A percentile compares a stretch with the other conserved stretches of the same genome.
Evolutionary conservation across 2,329 filamentous ascomycete species (phyloP).

Genomic region (Trichoderma simmonsii): DNA sequence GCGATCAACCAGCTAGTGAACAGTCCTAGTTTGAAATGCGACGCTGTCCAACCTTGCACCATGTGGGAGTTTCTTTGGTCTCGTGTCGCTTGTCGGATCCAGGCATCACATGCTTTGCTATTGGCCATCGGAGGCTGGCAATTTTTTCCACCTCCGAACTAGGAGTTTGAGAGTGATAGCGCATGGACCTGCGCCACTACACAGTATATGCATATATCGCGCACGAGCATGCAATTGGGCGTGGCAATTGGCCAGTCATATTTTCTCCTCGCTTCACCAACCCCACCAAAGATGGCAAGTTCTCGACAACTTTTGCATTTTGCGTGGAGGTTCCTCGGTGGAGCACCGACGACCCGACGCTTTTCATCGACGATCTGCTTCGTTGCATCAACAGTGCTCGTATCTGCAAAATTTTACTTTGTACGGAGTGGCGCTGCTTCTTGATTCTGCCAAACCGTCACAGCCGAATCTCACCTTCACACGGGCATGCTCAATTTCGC

Average conservation of each 20-base stretch:
- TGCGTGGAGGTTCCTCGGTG: background rate
- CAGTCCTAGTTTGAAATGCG: background rate
- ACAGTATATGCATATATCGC: slow-evolving; percentile 16
- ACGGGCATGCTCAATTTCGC: background rate
- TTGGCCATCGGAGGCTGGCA: slow-evolving; percentile 7
- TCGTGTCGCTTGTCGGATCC: slow-evolving; percentile 11
- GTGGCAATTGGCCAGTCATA: background rate
- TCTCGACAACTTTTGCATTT: slow-evolving; percentile 9
- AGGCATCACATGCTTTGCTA: slow-evolving; percentile 14
- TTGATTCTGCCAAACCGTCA: background rate
- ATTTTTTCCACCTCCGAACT: slow-evolving; percentile 7
- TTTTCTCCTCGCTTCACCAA: background rate
- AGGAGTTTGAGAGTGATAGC: slow-evolving; percentile 6
- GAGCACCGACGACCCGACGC: slow-evolving; percentile 11
- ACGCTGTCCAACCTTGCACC: background rate
- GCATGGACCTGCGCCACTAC: slow-evolving; percentile 3
- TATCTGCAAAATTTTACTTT: background rate
- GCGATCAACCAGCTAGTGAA: background rate
- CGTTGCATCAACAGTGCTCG: background rate
- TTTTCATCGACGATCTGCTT: background rate
- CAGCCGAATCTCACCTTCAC: background rate
- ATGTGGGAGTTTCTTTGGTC: background rate
- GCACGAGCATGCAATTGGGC: slow-evolving; percentile 5
- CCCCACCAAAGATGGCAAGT: slow-evolving; percentile 10
- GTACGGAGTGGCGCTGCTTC: background rate